Evolutionary conservation across 169 alveolate genomes (phyloP), one percentile per base, ranked within the genome.

Genomic region (Plasmodium sp.): DNA sequence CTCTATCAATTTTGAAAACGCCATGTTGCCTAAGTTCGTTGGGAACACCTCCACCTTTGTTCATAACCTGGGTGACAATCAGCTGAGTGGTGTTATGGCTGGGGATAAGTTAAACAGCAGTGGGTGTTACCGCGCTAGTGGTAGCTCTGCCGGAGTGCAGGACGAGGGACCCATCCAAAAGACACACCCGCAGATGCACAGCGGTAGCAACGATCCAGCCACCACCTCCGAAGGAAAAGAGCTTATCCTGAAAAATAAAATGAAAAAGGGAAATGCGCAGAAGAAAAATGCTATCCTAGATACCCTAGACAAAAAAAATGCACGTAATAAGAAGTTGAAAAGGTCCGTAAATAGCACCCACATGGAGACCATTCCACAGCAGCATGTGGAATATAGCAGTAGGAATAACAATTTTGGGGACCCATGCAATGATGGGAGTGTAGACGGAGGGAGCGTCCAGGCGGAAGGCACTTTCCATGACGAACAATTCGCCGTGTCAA

Each of bases 271-370:
- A 36, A 81, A 84, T 72, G 45, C 48, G 54, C 18, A 84, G 33
- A 84, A 45, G 16, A 71, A 84, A 62, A 84, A 72, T 84, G 75
- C 72, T 84, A 72, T 84, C 22, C 34, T 71, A 33, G n/a, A 72
- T 71, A 71, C n/a, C 5, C 34, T 27, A 9, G 83, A 84, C 16
- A 84, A 22, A 45, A 71, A 67, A 36, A 84, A 84, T 84, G 5
- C 77, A 14, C 71, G 77, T 41, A 67, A 72, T 71, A 84, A 84
- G 12, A 84, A 84, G 33, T 58, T 82, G 41, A 82, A 58, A 33
- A 82, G 71, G 43, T 82, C 80, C 1, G 27, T 58, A 14, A 82
- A 82, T 54, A 82, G 39, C 72, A 73, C 39, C 73, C 16, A 43
- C 10, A 4, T 45, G 39, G 80, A 82, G 71, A 27, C n/a, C 12